Evolutionary conservation across 1,284 basidiomycete species (phyloP).

Genomic region (Melampsora larici-populina): DNA sequence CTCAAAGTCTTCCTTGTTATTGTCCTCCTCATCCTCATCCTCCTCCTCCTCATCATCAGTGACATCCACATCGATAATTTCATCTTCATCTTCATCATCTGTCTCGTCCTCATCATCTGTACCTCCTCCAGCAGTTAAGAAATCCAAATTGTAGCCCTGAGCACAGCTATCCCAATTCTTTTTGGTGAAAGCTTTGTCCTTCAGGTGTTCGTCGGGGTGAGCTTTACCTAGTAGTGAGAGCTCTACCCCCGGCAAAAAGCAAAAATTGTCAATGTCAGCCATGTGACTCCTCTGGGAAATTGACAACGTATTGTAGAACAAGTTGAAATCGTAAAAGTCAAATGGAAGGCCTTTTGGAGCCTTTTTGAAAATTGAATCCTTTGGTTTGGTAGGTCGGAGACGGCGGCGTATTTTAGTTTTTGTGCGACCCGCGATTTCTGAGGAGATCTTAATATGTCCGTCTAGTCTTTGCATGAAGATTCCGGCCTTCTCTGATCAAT

Average conservation of each 20-base stretch:
- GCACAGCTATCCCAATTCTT: conserved; percentile 6
- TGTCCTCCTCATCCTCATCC: neutral
- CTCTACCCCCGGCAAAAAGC: neutral
- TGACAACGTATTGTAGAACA: neutral
- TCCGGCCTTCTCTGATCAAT: neutral
- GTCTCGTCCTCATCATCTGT: neutral
- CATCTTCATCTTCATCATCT: too few relatives aligned
- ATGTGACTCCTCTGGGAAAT: neutral
- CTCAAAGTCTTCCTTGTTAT: too few relatives aligned
- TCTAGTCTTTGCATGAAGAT: neutral
- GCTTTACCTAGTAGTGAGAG: neutral
- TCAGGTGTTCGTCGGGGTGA: conserved; percentile 17
- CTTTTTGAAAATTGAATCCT: neutral
- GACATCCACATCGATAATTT: conserved; percentile 9
- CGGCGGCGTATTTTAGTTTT: neutral
- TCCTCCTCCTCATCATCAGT: too few relatives aligned
- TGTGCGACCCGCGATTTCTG: neutral
- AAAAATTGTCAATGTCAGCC: conserved; percentile 3
- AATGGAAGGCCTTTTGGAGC: conserved; percentile 19
- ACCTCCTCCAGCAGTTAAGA: neutral
- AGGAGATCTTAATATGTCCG: neutral
- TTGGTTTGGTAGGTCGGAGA: neutral
- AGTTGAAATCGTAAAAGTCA: conserved; percentile 23
- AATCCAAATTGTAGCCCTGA: conserved; percentile 1
- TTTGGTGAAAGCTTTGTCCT: conserved; percentile 14